A percentile compares a stretch with the other conserved stretches of the same genome.
phyloP scores from a whole-genome alignment of 108 stramenopile species.

The Mediolabrus comicus region DNA sequence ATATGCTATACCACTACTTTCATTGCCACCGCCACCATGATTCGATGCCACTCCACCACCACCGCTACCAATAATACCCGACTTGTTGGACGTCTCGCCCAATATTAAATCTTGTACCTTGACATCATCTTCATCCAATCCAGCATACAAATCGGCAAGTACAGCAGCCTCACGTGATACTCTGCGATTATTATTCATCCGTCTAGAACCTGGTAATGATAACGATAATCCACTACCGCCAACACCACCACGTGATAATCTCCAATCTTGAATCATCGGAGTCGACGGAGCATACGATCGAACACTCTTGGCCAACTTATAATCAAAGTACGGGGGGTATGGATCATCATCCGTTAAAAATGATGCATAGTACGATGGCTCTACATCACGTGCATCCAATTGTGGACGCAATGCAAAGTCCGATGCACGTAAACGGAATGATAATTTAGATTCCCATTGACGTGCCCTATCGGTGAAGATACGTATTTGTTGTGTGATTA shows the following conservation, averaged over 20 bases:
- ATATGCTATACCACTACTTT: slow-evolving; percentile 23
- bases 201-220: too few relatives aligned
- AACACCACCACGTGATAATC: slow-evolving; percentile 15
- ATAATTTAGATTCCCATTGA: slow-evolving; percentile 72
- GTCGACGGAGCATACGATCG: slow-evolving; percentile 58
- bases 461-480: slow-evolving; percentile 65
- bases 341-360: slow-evolving; percentile 34
- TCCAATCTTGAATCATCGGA: slow-evolving; percentile 52
- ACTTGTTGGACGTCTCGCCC: slow-evolving; percentile 5
- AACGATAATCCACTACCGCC: slow-evolving; percentile 5
- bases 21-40: not conserved
- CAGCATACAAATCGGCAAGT: slow-evolving; percentile 50
- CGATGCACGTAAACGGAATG: slow-evolving; percentile 46
- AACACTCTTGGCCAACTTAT: slow-evolving; percentile 36
- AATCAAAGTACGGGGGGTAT: slow-evolving; percentile 35
- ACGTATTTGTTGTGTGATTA: slow-evolving; percentile 48
- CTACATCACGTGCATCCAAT: slow-evolving; percentile 58
- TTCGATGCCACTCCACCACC: slow-evolving; percentile 1
- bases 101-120: slow-evolving; percentile 41
- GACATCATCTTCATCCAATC: slow-evolving; percentile 37
- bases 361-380: slow-evolving; percentile 49
- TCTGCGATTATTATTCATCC: not conserved
- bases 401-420: slow-evolving; percentile 45
- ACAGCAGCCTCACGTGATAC: slow-evolving; percentile 36
- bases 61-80: too few relatives aligned